Conservation (phyloP, 192 early-diverging fungal genomes). For the Linnemannia hyalina region DNA sequence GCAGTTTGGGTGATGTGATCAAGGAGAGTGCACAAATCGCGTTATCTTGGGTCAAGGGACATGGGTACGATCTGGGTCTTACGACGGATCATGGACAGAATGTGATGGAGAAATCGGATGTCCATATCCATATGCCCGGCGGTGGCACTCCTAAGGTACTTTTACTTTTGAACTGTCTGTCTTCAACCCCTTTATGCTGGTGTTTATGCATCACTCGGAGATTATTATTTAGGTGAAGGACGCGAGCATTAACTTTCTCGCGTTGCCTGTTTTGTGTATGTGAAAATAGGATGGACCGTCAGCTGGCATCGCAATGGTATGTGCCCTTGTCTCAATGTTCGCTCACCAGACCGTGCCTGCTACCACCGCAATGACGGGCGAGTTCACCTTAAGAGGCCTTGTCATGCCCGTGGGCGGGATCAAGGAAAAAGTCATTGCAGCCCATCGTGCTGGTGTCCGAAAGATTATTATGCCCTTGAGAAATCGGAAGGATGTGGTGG, state of each 20-base stretch:
- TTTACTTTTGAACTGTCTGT: neutral
- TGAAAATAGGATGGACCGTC: constrained; percentile 77
- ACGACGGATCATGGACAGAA: constrained; percentile 45
- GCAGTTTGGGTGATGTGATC: constrained; percentile 83
- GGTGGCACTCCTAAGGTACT: constrained; percentile 76
- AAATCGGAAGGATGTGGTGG: constrained; percentile 75
- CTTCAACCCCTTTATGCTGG: neutral
- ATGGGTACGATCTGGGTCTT: constrained; percentile 67
- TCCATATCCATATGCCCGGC: constrained; percentile 87
- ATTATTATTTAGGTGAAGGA: neutral
- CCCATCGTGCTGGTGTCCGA: constrained; percentile 78
- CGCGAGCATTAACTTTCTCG: neutral
- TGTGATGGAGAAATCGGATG: constrained; percentile 68
- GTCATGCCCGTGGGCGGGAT: constrained; percentile 87
- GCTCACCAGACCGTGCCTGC: constrained; percentile 62
- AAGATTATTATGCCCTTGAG: constrained; percentile 75
- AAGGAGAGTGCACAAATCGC: constrained; percentile 84
- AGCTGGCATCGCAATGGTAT: constrained; percentile 74
- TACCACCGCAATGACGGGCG: constrained; percentile 84
- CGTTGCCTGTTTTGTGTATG: neutral
- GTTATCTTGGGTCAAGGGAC: constrained; percentile 78
- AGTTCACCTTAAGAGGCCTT: constrained; percentile 83
- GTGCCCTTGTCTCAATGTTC: constrained; percentile 83
- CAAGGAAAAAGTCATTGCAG: constrained; percentile 86
- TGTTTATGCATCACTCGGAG: no score